Conservation (phyloP, 805 yeast species). For the Cyberlindnera nakhonratchasimensis region DNA sequence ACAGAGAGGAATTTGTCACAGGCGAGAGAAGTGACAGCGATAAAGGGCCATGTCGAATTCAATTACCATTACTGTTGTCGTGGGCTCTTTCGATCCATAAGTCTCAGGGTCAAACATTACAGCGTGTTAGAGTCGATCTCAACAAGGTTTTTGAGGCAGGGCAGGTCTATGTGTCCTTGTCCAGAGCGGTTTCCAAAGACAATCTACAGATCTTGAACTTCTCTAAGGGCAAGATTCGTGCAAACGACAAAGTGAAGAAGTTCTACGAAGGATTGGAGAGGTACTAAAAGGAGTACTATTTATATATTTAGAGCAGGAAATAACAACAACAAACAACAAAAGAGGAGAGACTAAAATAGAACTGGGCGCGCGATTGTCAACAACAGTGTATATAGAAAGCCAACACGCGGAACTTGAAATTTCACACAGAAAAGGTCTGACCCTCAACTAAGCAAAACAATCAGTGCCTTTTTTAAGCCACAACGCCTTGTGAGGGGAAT, state of each 20-base stretch:
- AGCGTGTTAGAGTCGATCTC: slow-evolving; percentile 65
- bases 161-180: slow-evolving; percentile 78
- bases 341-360: no score
- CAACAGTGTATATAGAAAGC: no score
- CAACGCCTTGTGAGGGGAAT: no score
- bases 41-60: slow-evolving; percentile 38
- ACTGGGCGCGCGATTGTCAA: no score
- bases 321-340: no score
- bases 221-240: slow-evolving; percentile 51
- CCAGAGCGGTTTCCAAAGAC: slow-evolving; percentile 70
- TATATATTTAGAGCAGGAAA: no score
- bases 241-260: slow-evolving; percentile 55
- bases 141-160: slow-evolving; percentile 71
- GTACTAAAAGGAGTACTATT: not conserved
- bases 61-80: slow-evolving; percentile 66
- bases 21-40: slow-evolving; percentile 34
- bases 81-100: slow-evolving; percentile 87
- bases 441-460: no score
- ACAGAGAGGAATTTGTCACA: slow-evolving; percentile 17
- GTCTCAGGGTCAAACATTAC: slow-evolving; percentile 81
- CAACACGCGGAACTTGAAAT: no score
- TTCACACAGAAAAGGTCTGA: no score
- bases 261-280: slow-evolving; percentile 52
- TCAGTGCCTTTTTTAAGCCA: no score
- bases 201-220: slow-evolving; percentile 65